Conservation (phyloP, 352 stramenopile genomes). For the Pythium coloratum region DNA sequence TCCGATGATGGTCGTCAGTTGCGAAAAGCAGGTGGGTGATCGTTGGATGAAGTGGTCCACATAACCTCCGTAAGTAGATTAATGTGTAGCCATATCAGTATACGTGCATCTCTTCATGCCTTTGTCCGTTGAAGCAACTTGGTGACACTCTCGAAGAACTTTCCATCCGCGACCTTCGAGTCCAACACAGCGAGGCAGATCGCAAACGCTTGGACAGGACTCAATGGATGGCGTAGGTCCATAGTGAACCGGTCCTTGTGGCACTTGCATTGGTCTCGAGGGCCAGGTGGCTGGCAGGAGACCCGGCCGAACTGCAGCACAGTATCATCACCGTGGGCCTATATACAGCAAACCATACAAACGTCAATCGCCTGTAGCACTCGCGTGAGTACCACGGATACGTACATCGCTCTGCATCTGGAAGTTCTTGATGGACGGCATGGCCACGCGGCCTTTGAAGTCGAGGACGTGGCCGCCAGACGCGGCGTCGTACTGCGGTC, state of each 20-base stretch:
- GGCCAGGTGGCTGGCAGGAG: slow-evolving; percentile 51
- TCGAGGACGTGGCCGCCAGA: slow-evolving; percentile 61
- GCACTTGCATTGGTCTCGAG: slow-evolving; percentile 54
- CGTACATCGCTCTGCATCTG: slow-evolving; percentile 59
- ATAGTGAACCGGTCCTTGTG: slow-evolving; percentile 93
- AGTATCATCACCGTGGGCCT: slow-evolving; percentile 41
- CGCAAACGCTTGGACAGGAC: slow-evolving; percentile 84
- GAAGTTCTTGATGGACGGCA: slow-evolving; percentile 77
- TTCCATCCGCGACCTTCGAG: slow-evolving; percentile 63
- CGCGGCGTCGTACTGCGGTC: slow-evolving; percentile 50
- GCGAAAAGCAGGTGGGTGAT: background rate
- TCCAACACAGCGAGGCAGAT: slow-evolving; percentile 89
- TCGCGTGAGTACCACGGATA: background rate
- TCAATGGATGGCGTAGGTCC: slow-evolving; percentile 89
- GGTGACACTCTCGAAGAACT: slow-evolving; percentile 46
- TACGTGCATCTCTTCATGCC: slow-evolving; percentile 5
- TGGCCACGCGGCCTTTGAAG: slow-evolving; percentile 62
- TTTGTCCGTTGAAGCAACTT: slow-evolving; percentile 33
- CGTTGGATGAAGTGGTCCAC: background rate
- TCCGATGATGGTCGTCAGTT: background rate
- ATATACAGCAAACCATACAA: background rate
- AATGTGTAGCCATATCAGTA: slow-evolving; percentile 7
- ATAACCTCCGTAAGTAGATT: background rate
- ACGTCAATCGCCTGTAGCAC: background rate
- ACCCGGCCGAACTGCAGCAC: slow-evolving; percentile 66